Base-by-base conservation (phyloP, 177 flowering plant genomes). In the Telopea speciosissima region DNA sequence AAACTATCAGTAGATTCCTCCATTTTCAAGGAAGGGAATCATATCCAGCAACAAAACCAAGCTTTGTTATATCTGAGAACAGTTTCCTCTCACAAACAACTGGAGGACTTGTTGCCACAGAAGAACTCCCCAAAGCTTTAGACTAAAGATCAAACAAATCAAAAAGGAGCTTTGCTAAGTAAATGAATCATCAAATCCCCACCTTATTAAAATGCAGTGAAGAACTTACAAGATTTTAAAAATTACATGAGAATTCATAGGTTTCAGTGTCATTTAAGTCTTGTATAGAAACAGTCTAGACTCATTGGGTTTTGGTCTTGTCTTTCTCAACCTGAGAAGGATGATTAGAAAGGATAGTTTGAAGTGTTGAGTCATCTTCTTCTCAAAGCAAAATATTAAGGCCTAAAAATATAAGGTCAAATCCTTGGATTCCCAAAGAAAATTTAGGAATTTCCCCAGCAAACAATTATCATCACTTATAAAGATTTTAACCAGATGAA, bases 1-100 rank as follows among this genome's bases (percentile, higher is more conserved):
- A 74, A 68, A 61, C 70, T 19, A 74, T 69, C 73, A 40, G 64
- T 67, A 23, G 81, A 61, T 73, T 82, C 88, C 70, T 82, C 87
- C 44, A 71, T 75, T 79, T 77, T 85, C 72, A 90, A 71, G 69
- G 82, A 73, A 0, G 96, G 98, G 93, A 88, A 78, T 90, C 98
- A 73, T 85, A 80, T 5, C 78, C 97, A 49, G 99, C 90, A 65
- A 98, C 99, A 83, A 83, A 91, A 68, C 98, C 99, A 56, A 96
- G 86, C 75, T 85, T 88, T 5, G 98, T 83, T 23, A 96, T 98
- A 74, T 72, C 86, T 69, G 99, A 91, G 82, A 93, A 95, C 60
- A 79, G 77, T 56, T 74, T 83, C 77, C 94, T 82, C 71, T 80
- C 93, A 52, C 31, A 2, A 4, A 52, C 44, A 4, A 72, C 60